A percentile compares a stretch with the other conserved stretches of the same genome.
Conservation (phyloP, 495 filamentous ascomycete species). For the Hypoxylon lienhwacheense region DNA sequence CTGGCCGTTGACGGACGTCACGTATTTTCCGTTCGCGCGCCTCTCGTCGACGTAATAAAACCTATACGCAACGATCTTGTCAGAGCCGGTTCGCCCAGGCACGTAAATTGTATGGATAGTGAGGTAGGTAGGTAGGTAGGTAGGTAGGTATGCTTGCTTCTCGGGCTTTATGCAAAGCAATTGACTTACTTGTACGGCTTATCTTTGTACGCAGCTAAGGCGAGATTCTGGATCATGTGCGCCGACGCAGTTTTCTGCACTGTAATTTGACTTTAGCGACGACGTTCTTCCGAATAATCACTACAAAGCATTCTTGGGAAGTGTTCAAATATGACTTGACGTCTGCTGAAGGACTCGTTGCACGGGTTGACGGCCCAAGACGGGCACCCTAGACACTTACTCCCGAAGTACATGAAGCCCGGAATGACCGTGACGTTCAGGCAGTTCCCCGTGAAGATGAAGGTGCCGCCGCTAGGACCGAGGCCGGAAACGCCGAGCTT, state of each 20-base stretch:
- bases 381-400: slow-evolving; percentile 3
- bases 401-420: slow-evolving; percentile 35
- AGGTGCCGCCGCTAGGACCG: slow-evolving; percentile 35
- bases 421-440: slow-evolving; percentile 37
- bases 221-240: slow-evolving; percentile 39
- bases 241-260: slow-evolving; percentile 44
- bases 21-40: slow-evolving; percentile 35
- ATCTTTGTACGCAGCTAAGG: slow-evolving; percentile 29
- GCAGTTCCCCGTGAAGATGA: slow-evolving; percentile 49
- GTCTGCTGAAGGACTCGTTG: no score
- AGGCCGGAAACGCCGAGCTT: slow-evolving; percentile 22
- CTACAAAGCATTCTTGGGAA: no score
- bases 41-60: slow-evolving; percentile 51
- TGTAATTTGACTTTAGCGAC: background rate
- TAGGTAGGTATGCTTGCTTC: background rate
- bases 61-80: no score
- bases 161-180: background rate
- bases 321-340: no score
- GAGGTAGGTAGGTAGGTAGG: background rate
- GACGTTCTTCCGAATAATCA: no score
- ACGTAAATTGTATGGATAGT: no score
- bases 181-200: slow-evolving; percentile 43
- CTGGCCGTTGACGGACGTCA: slow-evolving; percentile 34
- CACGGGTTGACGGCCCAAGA: background rate
- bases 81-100: no score